phyloP scores from a whole-genome alignment of 345 rosid species.

The Euphorbia lathyris region DNA sequence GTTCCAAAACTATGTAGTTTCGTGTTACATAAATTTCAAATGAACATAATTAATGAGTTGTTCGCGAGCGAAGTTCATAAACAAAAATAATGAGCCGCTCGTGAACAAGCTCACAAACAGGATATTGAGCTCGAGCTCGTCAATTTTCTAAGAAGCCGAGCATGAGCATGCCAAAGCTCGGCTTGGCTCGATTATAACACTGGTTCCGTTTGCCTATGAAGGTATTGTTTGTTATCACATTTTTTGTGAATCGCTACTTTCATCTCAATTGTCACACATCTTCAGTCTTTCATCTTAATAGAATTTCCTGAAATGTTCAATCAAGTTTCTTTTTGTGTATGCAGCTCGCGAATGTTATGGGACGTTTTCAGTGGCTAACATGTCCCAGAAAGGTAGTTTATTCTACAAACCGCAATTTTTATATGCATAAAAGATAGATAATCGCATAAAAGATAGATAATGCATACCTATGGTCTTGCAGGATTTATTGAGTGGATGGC shows the following conservation, averaged over 20 bases:
- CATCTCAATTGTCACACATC: not conserved
- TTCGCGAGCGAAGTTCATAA: too few relatives aligned
- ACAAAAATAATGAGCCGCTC: too few relatives aligned
- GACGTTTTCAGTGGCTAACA: conserved; percentile 89
- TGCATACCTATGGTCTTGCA: conserved; percentile 29
- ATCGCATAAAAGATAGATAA: not conserved
- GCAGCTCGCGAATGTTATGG: conserved; percentile 91
- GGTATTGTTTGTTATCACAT: not conserved
- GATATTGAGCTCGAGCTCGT: too few relatives aligned
- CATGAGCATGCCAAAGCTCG: too few relatives aligned
- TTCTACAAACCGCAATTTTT: conserved; percentile 5
- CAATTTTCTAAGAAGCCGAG: too few relatives aligned
- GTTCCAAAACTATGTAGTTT: too few relatives aligned
- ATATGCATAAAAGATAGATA: not conserved
- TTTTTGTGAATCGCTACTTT: not conserved
- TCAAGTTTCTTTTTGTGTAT: conserved; percentile 20
- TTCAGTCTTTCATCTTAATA: not conserved
- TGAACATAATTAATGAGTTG: too few relatives aligned
- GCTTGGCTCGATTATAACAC: too few relatives aligned
- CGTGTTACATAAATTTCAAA: too few relatives aligned
- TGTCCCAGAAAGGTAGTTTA: conserved; percentile 87
- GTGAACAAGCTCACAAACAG: too few relatives aligned
- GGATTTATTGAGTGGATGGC: conserved; percentile 96
- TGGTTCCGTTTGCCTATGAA: not conserved
- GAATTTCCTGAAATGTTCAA: not conserved